These are phyloP conservation scores for Trametes versicolor DNA, from an alignment of 1,284 basidiomycete species.

Conservation along the genomic window DNA sequence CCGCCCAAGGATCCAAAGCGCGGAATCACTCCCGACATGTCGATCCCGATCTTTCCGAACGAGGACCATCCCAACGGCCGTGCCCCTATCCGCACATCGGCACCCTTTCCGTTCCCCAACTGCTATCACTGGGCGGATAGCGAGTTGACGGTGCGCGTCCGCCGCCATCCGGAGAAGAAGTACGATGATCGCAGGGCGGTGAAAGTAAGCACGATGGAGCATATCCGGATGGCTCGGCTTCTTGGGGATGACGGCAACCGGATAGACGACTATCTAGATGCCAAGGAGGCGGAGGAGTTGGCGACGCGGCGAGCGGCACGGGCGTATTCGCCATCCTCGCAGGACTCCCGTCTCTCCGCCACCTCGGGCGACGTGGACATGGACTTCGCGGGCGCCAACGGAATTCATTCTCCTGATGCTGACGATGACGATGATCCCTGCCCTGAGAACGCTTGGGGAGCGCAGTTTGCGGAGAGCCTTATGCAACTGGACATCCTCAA, in stretches of 20 bases:
- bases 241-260: slow-evolving; percentile 9
- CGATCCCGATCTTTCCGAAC: slow-evolving; percentile 24
- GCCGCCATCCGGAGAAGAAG: slow-evolving; percentile 4
- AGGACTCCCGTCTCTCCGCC: slow-evolving; percentile 16
- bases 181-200: slow-evolving; percentile 15
- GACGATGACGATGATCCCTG: slow-evolving; percentile 1
- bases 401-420: not conserved
- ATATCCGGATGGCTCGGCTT: not conserved
- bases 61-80: not conserved
- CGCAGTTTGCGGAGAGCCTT: not conserved
- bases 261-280: slow-evolving; percentile 8
- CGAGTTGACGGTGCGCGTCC: slow-evolving; percentile 13
- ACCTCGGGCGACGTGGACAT: not conserved
- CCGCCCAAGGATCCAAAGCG: slow-evolving; percentile 2
- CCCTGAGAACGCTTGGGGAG: not conserved
- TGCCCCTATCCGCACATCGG: not conserved
- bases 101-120: slow-evolving; percentile 19
- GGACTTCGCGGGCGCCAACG: not conserved
- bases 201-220: slow-evolving; percentile 2
- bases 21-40: slow-evolving; percentile 20
- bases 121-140: slow-evolving; percentile 25
- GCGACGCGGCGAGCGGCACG: not conserved
- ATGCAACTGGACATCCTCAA: slow-evolving; percentile 13
- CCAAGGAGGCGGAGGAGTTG: not conserved
- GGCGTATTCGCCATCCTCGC: not conserved